These are phyloP conservation scores for Kalmusia sp. DNA, from an alignment of 2,329 filamentous ascomycete genomes.

Conservation along the genomic window DNA sequence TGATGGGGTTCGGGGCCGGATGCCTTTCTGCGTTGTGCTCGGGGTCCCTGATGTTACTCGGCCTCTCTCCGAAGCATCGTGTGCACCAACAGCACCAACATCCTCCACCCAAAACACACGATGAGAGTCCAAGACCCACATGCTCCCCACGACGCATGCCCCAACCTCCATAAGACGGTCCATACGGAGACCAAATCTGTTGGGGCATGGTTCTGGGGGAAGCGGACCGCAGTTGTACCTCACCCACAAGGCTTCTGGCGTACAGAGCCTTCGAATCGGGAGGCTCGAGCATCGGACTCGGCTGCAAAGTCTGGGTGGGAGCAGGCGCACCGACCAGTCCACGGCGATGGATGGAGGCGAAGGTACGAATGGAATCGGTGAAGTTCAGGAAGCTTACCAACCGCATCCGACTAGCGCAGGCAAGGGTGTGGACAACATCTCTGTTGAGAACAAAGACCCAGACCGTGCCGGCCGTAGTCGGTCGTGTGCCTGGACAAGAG, in stretches of 20 bases:
- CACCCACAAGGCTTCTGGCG: not conserved
- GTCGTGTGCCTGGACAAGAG: not conserved
- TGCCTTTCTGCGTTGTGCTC: not conserved
- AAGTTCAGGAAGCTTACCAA: not conserved
- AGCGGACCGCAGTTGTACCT: not conserved
- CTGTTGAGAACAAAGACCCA: conserved; percentile 1
- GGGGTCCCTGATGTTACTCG: not conserved
- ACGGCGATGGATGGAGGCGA: conserved; percentile 29
- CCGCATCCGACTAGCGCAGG: not conserved
- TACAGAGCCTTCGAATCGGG: not conserved
- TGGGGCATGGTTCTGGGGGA: not conserved
- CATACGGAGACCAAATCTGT: not conserved
- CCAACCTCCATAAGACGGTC: not conserved
- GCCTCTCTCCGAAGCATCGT: conserved; percentile 5
- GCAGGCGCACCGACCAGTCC: conserved; percentile 17
- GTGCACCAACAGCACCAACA: conserved; percentile 7
- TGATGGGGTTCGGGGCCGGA: conserved; percentile 1
- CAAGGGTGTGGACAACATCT: not conserved
- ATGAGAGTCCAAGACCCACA: not conserved
- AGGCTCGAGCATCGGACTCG: not conserved
- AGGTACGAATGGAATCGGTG: conserved; percentile 19
- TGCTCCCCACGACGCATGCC: not conserved
- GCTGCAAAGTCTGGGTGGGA: conserved; percentile 12
- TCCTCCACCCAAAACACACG: not conserved
- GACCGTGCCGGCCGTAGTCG: not conserved